Conservation (phyloP, 2,329 filamentous ascomycete species). For the Exophiala calicioides region DNA sequence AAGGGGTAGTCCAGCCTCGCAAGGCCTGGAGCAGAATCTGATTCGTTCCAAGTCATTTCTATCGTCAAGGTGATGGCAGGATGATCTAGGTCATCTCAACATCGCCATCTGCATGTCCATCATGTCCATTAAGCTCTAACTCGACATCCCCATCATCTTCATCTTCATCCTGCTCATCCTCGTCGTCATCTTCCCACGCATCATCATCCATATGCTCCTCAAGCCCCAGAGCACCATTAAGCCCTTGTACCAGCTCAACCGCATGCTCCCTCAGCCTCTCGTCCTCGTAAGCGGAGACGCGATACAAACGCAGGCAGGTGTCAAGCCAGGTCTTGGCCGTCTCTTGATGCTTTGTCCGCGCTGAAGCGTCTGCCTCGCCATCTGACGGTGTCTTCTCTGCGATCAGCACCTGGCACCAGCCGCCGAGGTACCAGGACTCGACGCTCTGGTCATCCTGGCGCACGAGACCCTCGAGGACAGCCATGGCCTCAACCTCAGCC, state of each 20-base stretch:
- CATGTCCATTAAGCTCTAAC: conserved; percentile 10
- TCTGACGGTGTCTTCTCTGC: conserved; percentile 48
- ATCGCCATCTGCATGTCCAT: conserved; percentile 19
- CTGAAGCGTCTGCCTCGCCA: conserved; percentile 42
- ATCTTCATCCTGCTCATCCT: conserved; percentile 58
- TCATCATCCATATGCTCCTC: conserved; percentile 60
- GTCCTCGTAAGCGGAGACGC: conserved; percentile 71
- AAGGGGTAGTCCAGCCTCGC: no score
- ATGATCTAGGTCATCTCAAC: conserved; percentile 24
- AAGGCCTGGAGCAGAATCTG: no score
- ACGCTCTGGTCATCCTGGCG: conserved; percentile 91
- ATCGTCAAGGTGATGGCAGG: no score
- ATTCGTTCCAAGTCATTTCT: no score
- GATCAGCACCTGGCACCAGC: conserved; percentile 83
- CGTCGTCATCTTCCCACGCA: conserved; percentile 55
- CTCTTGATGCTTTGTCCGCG: conserved; percentile 44
- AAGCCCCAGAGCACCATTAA: conserved; percentile 65
- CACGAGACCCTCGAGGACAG: conserved; percentile 80
- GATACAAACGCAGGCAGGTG: conserved; percentile 77
- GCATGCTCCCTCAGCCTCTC: conserved; percentile 48
- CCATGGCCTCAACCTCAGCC: conserved; percentile 80
- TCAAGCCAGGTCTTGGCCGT: conserved; percentile 72
- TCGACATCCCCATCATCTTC: conserved; percentile 42
- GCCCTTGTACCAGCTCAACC: conserved; percentile 48
- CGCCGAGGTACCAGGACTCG: conserved; percentile 95